phyloP scores from a whole-genome alignment of 306 rosid species.

The Quercus agrifolia region DNA sequence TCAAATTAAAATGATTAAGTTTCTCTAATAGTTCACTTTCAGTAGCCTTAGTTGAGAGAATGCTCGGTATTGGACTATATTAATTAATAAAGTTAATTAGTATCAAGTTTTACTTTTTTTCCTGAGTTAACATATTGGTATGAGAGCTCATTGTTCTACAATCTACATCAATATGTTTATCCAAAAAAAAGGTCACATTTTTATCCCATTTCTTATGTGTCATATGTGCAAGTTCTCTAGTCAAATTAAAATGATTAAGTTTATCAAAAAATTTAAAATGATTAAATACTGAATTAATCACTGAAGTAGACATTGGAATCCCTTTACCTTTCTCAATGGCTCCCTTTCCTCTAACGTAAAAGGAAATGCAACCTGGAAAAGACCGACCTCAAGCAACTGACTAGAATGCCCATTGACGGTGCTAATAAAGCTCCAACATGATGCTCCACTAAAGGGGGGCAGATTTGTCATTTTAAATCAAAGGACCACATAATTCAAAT shows the following conservation, averaged over 20 bases:
- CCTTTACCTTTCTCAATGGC: slow-evolving; percentile 34
- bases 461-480: slow-evolving; percentile 25
- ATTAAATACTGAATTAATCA: background rate
- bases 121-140: too few species aligned
- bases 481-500: slow-evolving; percentile 14
- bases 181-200: background rate
- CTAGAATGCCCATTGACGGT: slow-evolving; percentile 17
- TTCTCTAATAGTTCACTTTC: too few species aligned
- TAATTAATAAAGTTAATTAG: too few species aligned
- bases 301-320: slow-evolving; percentile 3
- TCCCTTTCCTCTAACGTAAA: slow-evolving; percentile 31
- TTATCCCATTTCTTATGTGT: background rate
- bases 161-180: background rate
- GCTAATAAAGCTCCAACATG: slow-evolving; percentile 9
- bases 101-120: too few species aligned
- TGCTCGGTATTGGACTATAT: too few species aligned
- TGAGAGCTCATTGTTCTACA: too few species aligned
- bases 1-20: background rate
- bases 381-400: slow-evolving; percentile 14
- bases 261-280: too few species aligned
- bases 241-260: background rate
- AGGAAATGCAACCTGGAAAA: slow-evolving; percentile 38
- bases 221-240: background rate
- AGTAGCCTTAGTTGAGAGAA: too few species aligned
- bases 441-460: background rate